A percentile compares a stretch with the other conserved stretches of the same genome.
phyloP scores from a whole-genome alignment of 129 eudicot species.

The Mikania micrantha region DNA sequence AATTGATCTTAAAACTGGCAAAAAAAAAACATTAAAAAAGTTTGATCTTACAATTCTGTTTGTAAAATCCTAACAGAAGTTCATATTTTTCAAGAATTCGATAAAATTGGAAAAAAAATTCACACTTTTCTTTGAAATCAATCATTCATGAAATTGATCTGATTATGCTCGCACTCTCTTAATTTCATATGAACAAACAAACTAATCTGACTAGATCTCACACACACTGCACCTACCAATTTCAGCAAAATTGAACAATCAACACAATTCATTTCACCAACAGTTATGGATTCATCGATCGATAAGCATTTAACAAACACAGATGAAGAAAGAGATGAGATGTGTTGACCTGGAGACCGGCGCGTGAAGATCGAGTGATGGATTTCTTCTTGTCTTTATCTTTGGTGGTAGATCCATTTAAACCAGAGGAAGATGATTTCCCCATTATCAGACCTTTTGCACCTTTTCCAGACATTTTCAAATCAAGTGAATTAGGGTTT shows the following conservation, averaged over 20 bases:
- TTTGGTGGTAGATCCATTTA: constrained; percentile 33
- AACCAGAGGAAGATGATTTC: constrained; percentile 16
- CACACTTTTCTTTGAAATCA: not conserved
- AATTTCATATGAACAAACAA: no score
- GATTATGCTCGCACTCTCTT: not conserved
- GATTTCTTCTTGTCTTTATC: constrained; percentile 62
- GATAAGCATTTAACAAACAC: not conserved
- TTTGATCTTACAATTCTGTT: not conserved
- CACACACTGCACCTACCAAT: not conserved
- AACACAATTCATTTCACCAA: not conserved
- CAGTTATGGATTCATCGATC: not conserved
- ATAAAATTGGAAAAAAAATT: not conserved
- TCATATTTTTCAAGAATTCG: not conserved
- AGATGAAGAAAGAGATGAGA: not conserved
- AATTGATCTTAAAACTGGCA: not conserved
- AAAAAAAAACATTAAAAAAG: not conserved
- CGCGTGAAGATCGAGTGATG: constrained; percentile 67
- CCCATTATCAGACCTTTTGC: constrained; percentile 63
- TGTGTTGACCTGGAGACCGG: constrained; percentile 59
- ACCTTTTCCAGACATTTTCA: constrained; percentile 65
- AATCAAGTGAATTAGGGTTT: constrained; percentile 5
- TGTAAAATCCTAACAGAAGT: not conserved
- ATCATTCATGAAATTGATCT: not conserved
- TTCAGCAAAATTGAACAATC: not conserved
- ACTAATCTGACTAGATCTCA: not conserved